Percentiles rank a stretch among this genome's conserved stretches.
phyloP scores from a whole-genome alignment of 768 basidiomycete species.

The Naematelia encephala region DNA sequence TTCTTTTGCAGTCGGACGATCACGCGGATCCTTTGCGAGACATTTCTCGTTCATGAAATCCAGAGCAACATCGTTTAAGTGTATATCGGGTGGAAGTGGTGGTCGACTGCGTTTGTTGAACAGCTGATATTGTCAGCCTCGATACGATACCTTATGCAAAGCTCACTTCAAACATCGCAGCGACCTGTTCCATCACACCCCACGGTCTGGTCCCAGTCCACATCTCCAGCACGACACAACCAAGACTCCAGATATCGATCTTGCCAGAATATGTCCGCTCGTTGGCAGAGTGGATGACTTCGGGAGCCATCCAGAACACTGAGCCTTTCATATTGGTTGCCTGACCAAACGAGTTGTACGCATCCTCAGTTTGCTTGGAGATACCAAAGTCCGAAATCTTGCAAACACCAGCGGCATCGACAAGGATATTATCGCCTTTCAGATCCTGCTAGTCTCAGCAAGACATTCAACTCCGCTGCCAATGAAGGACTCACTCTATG shows the following conservation, averaged over 20 bases:
- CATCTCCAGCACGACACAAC: slow-evolving; percentile 99
- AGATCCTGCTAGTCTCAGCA: slow-evolving; percentile 62
- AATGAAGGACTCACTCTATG: slow-evolving; percentile 65
- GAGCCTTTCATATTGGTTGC: slow-evolving; percentile 95
- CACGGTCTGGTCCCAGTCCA: slow-evolving; percentile 95
- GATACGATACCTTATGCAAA: too few relatives aligned
- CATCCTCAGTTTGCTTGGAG: slow-evolving; percentile 86
- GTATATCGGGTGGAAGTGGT: slow-evolving; percentile 80
- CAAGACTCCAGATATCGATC: slow-evolving; percentile 92
- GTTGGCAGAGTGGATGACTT: slow-evolving; percentile 74
- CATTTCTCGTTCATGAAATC: slow-evolving; percentile 79
- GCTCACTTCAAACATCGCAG: slow-evolving; percentile 89
- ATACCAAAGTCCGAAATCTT: slow-evolving; percentile 95
- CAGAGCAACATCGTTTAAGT: slow-evolving; percentile 68
- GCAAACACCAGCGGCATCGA: slow-evolving; percentile 84
- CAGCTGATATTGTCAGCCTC: slow-evolving; percentile 56
- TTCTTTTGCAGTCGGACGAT: slow-evolving; percentile 74
- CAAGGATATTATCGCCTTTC: slow-evolving; percentile 97
- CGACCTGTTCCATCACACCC: slow-evolving; percentile 78
- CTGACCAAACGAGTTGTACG: slow-evolving; percentile 65
- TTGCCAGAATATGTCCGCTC: slow-evolving; percentile 88
- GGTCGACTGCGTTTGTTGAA: slow-evolving; percentile 81
- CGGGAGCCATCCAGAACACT: slow-evolving; percentile 99
- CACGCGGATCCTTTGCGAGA: slow-evolving; percentile 83
- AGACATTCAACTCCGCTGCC: not conserved